A percentile compares a stretch with the other conserved stretches of the same genome.
These are phyloP conservation scores for Diaporthe sp. DNA, from an alignment of 2,329 filamentous ascomycete genomes.

Conservation along the genomic window DNA sequence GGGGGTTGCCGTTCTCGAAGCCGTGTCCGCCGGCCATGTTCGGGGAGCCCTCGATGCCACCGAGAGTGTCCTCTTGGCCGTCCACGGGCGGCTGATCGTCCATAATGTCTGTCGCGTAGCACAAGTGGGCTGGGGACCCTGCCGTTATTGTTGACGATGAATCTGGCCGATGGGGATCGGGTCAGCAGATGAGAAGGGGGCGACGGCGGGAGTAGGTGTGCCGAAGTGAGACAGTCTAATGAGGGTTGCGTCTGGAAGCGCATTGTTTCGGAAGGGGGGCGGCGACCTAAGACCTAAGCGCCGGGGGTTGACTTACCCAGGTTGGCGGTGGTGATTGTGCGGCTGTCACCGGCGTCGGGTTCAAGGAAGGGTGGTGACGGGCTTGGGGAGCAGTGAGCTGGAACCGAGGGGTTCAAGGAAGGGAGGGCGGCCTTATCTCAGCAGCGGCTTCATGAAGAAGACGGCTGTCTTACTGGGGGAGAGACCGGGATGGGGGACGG, in stretches of 20 bases:
- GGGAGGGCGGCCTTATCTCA: conserved; percentile 39
- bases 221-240: conserved; percentile 33
- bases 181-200: conserved; percentile 52
- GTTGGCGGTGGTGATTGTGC: conserved; percentile 22
- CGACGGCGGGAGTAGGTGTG: conserved; percentile 31
- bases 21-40: conserved; percentile 54
- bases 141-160: conserved; percentile 59
- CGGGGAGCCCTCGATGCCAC: conserved; percentile 63
- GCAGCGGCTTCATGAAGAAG: conserved; percentile 37
- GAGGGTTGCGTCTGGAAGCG: conserved; percentile 27
- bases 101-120: conserved; percentile 65
- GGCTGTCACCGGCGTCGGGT: conserved; percentile 12
- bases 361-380: conserved; percentile 11
- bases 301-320: conserved; percentile 35
- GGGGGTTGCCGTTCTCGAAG: conserved; percentile 45
- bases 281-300: conserved; percentile 15
- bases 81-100: conserved; percentile 60
- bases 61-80: conserved; percentile 62
- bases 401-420: conserved; percentile 18
- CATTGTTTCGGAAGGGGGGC: conserved; percentile 29
- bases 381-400: not conserved
- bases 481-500: not conserved
- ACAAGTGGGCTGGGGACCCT: conserved; percentile 66
- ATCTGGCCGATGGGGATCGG: conserved; percentile 54
- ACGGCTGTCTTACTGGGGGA: conserved; percentile 13